Percentiles rank a stretch among this genome's conserved stretches.
phyloP scores from a whole-genome alignment of 1,139 yeast species.

The Barnettozyma hawaiiensis region DNA sequence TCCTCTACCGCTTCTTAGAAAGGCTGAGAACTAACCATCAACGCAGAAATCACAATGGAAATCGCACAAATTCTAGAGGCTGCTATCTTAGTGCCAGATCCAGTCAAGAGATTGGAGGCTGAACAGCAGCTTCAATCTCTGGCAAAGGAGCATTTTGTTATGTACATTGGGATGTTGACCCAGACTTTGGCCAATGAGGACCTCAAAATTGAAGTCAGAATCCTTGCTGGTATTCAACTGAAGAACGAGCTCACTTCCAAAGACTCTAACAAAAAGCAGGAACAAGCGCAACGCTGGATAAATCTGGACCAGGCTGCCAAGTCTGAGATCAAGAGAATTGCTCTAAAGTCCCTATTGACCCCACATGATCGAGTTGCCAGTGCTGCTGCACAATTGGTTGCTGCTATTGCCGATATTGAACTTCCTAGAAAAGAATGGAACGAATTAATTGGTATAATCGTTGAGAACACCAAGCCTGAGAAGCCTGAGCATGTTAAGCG shows the following conservation, averaged over 20 bases:
- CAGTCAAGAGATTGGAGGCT: slow-evolving; percentile 68
- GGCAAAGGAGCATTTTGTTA: slow-evolving; percentile 70
- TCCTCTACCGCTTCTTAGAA: too few relatives aligned
- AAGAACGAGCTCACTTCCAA: slow-evolving; percentile 87
- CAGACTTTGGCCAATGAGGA: slow-evolving; percentile 64
- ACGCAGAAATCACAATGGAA: slow-evolving; percentile 32
- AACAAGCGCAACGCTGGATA: slow-evolving; percentile 45
- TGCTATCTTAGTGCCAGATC: slow-evolving; percentile 64
- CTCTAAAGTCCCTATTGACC: slow-evolving; percentile 60
- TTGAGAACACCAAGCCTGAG: slow-evolving; percentile 76
- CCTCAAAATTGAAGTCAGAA: slow-evolving; percentile 75
- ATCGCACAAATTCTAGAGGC: slow-evolving; percentile 70
- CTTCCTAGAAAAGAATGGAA: slow-evolving; percentile 87
- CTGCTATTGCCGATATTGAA: slow-evolving; percentile 94
- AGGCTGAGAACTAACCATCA: neutral
- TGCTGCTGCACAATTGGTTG: slow-evolving; percentile 89
- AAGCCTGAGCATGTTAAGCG: slow-evolving; percentile 77
- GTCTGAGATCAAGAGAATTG: slow-evolving; percentile 58
- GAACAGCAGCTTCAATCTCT: slow-evolving; percentile 72
- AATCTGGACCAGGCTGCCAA: slow-evolving; percentile 48
- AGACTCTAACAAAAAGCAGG: slow-evolving; percentile 45
- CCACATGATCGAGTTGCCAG: slow-evolving; percentile 77
- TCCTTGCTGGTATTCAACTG: slow-evolving; percentile 83
- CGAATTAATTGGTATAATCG: slow-evolving; percentile 73
- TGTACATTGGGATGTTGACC: slow-evolving; percentile 64